Percentiles rank a stretch among this genome's conserved stretches.
Evolutionary conservation across 306 rosid genomes (phyloP).

Genomic region (Citrullus amarus): DNA sequence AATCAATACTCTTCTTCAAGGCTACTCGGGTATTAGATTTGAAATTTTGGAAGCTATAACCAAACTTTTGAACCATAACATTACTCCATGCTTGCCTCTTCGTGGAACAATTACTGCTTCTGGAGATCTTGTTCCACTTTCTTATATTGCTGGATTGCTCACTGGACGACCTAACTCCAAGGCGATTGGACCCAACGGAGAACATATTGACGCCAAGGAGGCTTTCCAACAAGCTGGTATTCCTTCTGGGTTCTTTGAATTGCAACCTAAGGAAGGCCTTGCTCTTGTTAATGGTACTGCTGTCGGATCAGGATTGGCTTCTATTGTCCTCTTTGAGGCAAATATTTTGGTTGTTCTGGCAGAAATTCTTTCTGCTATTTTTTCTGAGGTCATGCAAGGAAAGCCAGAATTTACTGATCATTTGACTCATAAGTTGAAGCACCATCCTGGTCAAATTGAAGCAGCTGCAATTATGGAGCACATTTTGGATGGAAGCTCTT

Average conservation of each 20-base stretch:
- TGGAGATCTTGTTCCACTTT: constrained; percentile 64
- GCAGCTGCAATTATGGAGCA: constrained; percentile 96
- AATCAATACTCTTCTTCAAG: constrained; percentile 44
- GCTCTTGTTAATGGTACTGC: constrained; percentile 20
- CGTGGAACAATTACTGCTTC: neutral
- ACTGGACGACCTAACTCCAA: neutral
- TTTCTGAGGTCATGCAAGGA: constrained; percentile 63
- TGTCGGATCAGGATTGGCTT: neutral
- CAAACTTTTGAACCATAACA: constrained; percentile 52
- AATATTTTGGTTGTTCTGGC: neutral
- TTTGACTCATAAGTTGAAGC: constrained; percentile 50
- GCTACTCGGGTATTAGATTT: neutral
- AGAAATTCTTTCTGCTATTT: constrained; percentile 1
- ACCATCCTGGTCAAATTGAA: constrained; percentile 90
- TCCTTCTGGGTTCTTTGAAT: constrained; percentile 54
- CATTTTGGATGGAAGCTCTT: constrained; percentile 73
- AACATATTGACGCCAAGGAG: constrained; percentile 34
- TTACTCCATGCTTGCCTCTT: constrained; percentile 39
- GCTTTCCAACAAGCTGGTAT: constrained; percentile 48
- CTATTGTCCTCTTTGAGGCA: neutral
- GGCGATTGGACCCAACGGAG: neutral
- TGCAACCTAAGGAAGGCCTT: constrained; percentile 87
- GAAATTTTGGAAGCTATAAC: constrained; percentile 60
- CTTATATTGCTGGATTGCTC: constrained; percentile 58
- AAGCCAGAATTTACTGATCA: neutral